Conservation (phyloP, 2,329 filamentous ascomycete species). For the Aspergillus quadrilineatus region DNA sequence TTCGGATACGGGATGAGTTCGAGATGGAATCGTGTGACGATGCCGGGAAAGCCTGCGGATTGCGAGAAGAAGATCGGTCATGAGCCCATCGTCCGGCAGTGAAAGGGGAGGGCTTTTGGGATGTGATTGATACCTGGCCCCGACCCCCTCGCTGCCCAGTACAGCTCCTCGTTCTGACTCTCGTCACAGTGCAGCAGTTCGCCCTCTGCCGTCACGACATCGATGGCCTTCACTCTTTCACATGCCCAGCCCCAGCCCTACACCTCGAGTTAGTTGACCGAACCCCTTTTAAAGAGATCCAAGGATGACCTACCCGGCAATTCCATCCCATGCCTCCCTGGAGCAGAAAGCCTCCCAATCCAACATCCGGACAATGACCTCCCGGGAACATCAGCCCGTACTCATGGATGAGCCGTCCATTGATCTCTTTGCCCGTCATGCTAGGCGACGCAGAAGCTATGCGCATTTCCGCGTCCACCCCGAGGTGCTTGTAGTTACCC, state of each 20-base stretch:
- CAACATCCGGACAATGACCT: constrained; percentile 59
- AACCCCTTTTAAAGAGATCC: too few relatives aligned
- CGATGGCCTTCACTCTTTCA: constrained; percentile 45
- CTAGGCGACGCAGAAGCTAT: constrained; percentile 49
- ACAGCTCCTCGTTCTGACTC: constrained; percentile 47
- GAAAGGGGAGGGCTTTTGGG: too few relatives aligned
- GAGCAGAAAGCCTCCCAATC: constrained; percentile 56
- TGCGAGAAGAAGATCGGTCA: too few relatives aligned
- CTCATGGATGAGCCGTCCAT: constrained; percentile 20
- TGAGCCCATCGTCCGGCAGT: too few relatives aligned
- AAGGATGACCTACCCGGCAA: constrained; percentile 43
- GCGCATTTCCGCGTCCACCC: constrained; percentile 39
- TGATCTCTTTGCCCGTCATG: constrained; percentile 44
- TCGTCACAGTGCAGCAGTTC: constrained; percentile 26
- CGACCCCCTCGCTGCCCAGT: constrained; percentile 52
- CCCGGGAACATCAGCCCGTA: constrained; percentile 51
- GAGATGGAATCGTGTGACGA: constrained; percentile 55
- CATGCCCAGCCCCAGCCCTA: constrained; percentile 59
- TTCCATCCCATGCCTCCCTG: constrained; percentile 53
- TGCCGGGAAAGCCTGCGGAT: constrained; percentile 46
- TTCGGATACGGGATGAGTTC: constrained; percentile 25
- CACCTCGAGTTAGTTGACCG: too few relatives aligned
- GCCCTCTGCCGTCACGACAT: constrained; percentile 51
- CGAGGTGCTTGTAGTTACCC: constrained; percentile 41
- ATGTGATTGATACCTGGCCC: constrained; percentile 38